These are phyloP conservation scores for Yamadazyma triangularis DNA, from an alignment of 1,139 yeast species.

Conservation along the genomic window DNA sequence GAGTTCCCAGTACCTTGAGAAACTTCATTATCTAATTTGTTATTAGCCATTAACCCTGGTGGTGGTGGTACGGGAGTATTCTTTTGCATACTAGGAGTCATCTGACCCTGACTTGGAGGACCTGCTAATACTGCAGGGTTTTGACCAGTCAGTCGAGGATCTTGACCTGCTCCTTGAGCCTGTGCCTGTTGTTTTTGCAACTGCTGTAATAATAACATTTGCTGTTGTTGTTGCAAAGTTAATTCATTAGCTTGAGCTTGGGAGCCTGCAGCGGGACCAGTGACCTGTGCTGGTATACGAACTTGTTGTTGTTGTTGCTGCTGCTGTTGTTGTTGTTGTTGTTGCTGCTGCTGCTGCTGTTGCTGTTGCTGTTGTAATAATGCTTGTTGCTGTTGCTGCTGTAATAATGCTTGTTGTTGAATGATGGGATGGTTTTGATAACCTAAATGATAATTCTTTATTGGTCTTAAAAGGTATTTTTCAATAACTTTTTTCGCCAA, in stretches of 20 bases:
- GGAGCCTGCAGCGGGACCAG: constrained; percentile 7
- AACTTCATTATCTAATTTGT: neutral
- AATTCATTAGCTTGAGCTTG: constrained; percentile 3
- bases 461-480: constrained; percentile 36
- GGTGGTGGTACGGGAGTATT: constrained; percentile 13
- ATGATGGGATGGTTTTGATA: constrained; percentile 43
- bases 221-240: constrained; percentile 6
- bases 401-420: constrained; percentile 37
- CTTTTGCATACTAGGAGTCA: constrained; percentile 12
- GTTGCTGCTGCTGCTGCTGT: constrained; percentile 16
- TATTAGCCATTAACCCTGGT: constrained; percentile 8
- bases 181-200: constrained; percentile 8
- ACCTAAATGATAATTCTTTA: constrained; percentile 46
- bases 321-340: constrained; percentile 27
- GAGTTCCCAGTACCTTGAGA: constrained; percentile 12
- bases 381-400: constrained; percentile 25
- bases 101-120: constrained; percentile 6
- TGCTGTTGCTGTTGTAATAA: constrained; percentile 15
- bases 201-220: constrained; percentile 6
- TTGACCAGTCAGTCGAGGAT: no score
- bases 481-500: constrained; percentile 42
- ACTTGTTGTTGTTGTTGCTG: constrained; percentile 9
- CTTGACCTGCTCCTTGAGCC: neutral
- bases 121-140: neutral
- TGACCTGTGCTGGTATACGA: constrained; percentile 1